Evolutionary conservation across 768 basidiomycete genomes (phyloP).

Genomic region (Megacollybia marginata): DNA sequence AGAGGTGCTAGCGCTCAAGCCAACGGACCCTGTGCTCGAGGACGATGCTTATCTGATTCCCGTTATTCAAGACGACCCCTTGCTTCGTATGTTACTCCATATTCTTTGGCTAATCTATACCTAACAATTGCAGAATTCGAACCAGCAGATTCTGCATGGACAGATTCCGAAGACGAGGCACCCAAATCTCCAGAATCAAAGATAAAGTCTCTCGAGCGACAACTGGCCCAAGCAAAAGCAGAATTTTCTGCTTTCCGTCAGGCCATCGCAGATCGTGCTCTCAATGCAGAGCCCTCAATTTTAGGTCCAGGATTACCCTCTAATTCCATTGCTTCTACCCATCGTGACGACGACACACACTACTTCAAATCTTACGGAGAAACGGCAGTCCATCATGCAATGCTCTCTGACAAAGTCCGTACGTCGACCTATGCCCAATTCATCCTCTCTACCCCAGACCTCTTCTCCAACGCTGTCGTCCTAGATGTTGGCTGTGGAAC

Average conservation of each 20-base stretch:
- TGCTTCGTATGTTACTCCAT: constrained; percentile 63
- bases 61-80: constrained; percentile 76
- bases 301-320: constrained; percentile 22
- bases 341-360: constrained; percentile 82
- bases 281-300: constrained; percentile 42
- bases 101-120: neutral
- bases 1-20: constrained; percentile 40
- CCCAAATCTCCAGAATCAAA: constrained; percentile 17
- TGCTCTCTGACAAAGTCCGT: constrained; percentile 93
- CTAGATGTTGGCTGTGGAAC: constrained; percentile 97
- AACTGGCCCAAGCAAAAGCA: constrained; percentile 49
- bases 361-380: constrained; percentile 89
- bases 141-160: constrained; percentile 61
- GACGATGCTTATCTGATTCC: constrained; percentile 82
- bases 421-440: constrained; percentile 91
- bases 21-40: constrained; percentile 54
- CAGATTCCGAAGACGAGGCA: constrained; percentile 66
- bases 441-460: constrained; percentile 71
- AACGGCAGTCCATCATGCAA: constrained; percentile 95
- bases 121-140: constrained; percentile 2
- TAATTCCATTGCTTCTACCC: constrained; percentile 17
- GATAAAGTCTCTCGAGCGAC: constrained; percentile 55
- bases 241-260: constrained; percentile 57
- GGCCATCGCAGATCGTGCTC: constrained; percentile 40
- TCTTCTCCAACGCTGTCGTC: constrained; percentile 82